phyloP scores from a whole-genome alignment of 2,329 filamentous ascomycete species.

The Trichoderma brevicompactum region DNA sequence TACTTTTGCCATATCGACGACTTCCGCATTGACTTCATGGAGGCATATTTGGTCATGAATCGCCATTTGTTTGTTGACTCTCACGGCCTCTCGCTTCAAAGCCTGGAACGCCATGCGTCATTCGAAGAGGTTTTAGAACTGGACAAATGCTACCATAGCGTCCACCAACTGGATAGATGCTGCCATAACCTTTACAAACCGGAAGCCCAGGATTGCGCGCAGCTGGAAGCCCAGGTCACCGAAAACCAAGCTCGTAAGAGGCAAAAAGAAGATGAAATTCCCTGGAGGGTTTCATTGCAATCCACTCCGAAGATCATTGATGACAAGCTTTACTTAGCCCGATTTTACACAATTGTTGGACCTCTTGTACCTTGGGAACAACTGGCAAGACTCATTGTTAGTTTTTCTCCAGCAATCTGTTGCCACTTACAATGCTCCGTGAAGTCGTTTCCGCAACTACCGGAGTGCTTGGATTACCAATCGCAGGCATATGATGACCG shows the following conservation, averaged over 20 bases:
- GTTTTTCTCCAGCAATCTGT: neutral
- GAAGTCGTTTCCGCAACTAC: neutral
- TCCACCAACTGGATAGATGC: neutral
- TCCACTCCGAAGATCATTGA: neutral
- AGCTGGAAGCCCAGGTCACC: too few species aligned
- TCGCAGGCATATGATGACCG: too few species aligned
- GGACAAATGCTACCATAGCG: neutral
- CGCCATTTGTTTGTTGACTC: neutral
- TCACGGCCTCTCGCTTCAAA: neutral
- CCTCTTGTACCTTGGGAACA: neutral
- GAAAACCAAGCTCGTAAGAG: neutral
- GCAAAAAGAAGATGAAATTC: neutral
- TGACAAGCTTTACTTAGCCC: neutral
- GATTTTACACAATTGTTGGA: neutral
- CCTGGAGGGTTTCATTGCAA: neutral
- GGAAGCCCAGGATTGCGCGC: too few species aligned
- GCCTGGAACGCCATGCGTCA: neutral
- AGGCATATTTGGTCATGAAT: constrained; percentile 1
- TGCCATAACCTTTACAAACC: neutral
- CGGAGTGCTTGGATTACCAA: too few species aligned
- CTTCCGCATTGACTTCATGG: neutral
- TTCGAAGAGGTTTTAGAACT: neutral
- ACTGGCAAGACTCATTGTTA: neutral
- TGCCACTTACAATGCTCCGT: neutral
- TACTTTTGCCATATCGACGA: neutral